Evolutionary conservation across 2,329 filamentous ascomycete genomes (phyloP).

Genomic region (Fusarium austroafricanum): DNA sequence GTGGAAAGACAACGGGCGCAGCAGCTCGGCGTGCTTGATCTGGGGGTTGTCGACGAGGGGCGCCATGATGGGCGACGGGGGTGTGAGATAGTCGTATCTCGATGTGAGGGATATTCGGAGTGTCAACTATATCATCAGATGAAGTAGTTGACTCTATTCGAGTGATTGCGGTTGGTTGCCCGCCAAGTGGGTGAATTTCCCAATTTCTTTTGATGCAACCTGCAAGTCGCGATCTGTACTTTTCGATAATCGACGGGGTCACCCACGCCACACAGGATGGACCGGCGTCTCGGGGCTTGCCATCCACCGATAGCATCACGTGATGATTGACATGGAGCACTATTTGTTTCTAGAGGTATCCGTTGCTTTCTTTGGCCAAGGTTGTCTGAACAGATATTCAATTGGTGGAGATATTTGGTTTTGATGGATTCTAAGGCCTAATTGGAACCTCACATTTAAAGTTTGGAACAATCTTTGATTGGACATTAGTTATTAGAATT

Average conservation of each 20-base stretch:
- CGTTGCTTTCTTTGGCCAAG: constrained; percentile 19
- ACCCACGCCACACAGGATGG: constrained; percentile 21
- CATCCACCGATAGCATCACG: constrained; percentile 37
- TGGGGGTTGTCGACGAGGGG: constrained; percentile 91
- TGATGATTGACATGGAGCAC: constrained; percentile 1
- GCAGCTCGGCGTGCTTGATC: constrained; percentile 87
- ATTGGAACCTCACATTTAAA: neutral
- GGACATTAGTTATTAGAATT: neutral
- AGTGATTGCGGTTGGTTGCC: constrained; percentile 20
- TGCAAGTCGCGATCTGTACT: constrained; percentile 48
- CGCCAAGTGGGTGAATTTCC: constrained; percentile 27
- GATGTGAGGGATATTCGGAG: neutral
- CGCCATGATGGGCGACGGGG: constrained; percentile 63
- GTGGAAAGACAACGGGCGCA: constrained; percentile 84
- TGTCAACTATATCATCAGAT: constrained; percentile 11
- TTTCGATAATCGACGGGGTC: constrained; percentile 42
- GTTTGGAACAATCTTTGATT: neutral
- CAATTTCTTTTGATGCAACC: constrained; percentile 35
- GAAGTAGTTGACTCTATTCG: neutral
- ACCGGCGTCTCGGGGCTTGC: constrained; percentile 32
- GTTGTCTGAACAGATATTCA: neutral
- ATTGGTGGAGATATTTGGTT: neutral
- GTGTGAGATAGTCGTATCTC: constrained; percentile 28
- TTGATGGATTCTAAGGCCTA: neutral
- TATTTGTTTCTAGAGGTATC: constrained; percentile 21